A percentile compares a stretch with the other conserved stretches of the same genome.
Evolutionary conservation across 768 basidiomycete genomes (phyloP).

Genomic region (Favolaschia claudopus): DNA sequence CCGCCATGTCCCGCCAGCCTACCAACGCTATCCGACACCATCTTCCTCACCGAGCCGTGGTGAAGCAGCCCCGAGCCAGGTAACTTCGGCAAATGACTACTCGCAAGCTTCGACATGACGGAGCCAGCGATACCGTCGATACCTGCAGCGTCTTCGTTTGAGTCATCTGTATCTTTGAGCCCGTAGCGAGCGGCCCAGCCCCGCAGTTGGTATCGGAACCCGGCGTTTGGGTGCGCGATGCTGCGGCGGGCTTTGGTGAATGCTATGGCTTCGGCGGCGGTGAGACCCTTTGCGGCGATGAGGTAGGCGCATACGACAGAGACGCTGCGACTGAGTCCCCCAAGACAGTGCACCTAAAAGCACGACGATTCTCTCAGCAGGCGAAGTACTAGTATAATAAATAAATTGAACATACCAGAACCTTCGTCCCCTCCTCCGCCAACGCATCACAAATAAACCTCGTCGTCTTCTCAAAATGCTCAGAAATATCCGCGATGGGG

Average conservation of each 20-base stretch:
- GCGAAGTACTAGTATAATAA: no score
- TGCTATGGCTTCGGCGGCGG: constrained; percentile 48
- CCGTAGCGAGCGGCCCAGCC: constrained; percentile 36
- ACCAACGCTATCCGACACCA: constrained; percentile 11
- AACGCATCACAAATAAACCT: constrained; percentile 57
- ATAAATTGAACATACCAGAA: constrained; percentile 51
- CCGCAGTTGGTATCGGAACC: constrained; percentile 51
- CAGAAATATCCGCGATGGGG: constrained; percentile 45
- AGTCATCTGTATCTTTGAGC: constrained; percentile 1
- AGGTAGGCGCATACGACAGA: constrained; percentile 61
- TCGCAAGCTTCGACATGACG: not conserved
- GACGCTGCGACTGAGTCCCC: constrained; percentile 57
- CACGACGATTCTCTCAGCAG: not conserved
- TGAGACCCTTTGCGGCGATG: constrained; percentile 42
- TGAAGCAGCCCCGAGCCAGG: constrained; percentile 9
- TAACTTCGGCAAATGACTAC: constrained; percentile 6
- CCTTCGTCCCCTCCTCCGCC: constrained; percentile 42
- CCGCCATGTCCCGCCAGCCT: constrained; percentile 11
- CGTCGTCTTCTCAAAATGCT: constrained; percentile 52
- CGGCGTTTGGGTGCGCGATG: constrained; percentile 51
- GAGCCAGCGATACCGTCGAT: not conserved
- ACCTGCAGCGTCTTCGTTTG: not conserved
- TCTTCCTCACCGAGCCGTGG: constrained; percentile 7
- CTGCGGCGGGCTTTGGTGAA: constrained; percentile 46
- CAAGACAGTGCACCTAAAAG: constrained; percentile 57